Conservation (phyloP, 306 rosid species). For the Luffa aegyptiaca region DNA sequence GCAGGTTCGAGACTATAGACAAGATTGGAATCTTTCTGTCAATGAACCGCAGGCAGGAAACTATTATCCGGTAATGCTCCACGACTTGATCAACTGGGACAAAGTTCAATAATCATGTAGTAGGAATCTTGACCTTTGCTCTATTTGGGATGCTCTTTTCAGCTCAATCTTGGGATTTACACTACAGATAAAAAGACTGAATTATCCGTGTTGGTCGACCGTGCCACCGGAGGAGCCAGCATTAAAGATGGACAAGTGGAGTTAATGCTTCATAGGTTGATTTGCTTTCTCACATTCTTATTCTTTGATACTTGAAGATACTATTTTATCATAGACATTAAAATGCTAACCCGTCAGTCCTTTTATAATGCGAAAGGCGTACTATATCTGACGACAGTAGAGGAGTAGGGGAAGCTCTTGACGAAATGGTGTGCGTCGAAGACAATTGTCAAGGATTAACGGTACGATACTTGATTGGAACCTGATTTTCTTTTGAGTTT, state of each 20-base stretch:
- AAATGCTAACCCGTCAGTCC: conserved; percentile 1
- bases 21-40: conserved; percentile 73
- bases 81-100: background rate
- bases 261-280: conserved; percentile 84
- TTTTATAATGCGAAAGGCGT: conserved; percentile 40
- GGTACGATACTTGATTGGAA: conserved; percentile 8
- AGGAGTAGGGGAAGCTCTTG: conserved; percentile 79
- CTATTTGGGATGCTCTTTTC: conserved; percentile 11
- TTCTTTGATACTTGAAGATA: background rate
- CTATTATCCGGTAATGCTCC: conserved; percentile 70
- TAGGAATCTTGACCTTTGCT: background rate
- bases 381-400: conserved; percentile 41
- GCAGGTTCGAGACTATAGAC: conserved; percentile 70
- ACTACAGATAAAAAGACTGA: conserved; percentile 55
- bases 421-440: conserved; percentile 50
- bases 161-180: conserved; percentile 85
- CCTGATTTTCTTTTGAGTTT: background rate
- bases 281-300: conserved; percentile 10
- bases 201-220: conserved; percentile 78
- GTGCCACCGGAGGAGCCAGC: conserved; percentile 82
- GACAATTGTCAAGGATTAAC: conserved; percentile 27
- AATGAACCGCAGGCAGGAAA: conserved; percentile 86
- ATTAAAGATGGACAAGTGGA: conserved; percentile 75
- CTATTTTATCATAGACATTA: background rate
- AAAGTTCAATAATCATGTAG: background rate